These are phyloP conservation scores for Yamadazyma aaseri DNA, from an alignment of 1,139 yeast genomes.

Conservation along the genomic window DNA sequence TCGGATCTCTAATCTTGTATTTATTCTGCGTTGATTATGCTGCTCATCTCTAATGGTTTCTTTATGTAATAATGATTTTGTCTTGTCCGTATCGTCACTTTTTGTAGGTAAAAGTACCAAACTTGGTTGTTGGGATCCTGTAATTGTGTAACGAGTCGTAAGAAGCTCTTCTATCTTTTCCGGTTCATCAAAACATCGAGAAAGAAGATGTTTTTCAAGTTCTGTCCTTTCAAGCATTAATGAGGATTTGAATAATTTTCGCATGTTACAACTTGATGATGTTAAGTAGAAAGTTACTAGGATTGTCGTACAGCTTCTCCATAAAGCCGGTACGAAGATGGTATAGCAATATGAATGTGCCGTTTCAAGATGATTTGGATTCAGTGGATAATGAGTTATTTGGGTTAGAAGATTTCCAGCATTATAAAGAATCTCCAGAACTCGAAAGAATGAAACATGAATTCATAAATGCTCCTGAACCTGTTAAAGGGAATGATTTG, in stretches of 20 bases:
- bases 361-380: slow-evolving; percentile 42
- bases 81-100: slow-evolving; percentile 15
- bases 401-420: slow-evolving; percentile 39
- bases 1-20: slow-evolving; percentile 48
- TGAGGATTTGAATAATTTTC: background rate
- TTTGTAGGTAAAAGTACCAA: slow-evolving; percentile 43
- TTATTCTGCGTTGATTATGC: slow-evolving; percentile 20
- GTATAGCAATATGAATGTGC: slow-evolving; percentile 20
- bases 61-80: slow-evolving; percentile 20
- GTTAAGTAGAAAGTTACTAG: no score
- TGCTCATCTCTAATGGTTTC: slow-evolving; percentile 12
- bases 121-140: slow-evolving; percentile 61
- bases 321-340: slow-evolving; percentile 6
- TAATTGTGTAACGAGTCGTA: slow-evolving; percentile 52
- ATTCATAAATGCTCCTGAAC: background rate
- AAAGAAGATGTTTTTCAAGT: slow-evolving; percentile 52
- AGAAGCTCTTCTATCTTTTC: slow-evolving; percentile 49
- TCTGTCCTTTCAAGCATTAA: slow-evolving; percentile 24
- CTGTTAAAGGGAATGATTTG: slow-evolving; percentile 8
- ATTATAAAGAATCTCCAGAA: slow-evolving; percentile 36
- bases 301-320: no score
- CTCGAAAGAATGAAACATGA: background rate
- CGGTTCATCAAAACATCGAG: slow-evolving; percentile 46
- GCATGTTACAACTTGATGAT: no score
- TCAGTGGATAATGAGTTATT: slow-evolving; percentile 36